Evolutionary conservation across 2,329 filamentous ascomycete species (phyloP).

Genomic region (Paraconiothyrium brasiliense): DNA sequence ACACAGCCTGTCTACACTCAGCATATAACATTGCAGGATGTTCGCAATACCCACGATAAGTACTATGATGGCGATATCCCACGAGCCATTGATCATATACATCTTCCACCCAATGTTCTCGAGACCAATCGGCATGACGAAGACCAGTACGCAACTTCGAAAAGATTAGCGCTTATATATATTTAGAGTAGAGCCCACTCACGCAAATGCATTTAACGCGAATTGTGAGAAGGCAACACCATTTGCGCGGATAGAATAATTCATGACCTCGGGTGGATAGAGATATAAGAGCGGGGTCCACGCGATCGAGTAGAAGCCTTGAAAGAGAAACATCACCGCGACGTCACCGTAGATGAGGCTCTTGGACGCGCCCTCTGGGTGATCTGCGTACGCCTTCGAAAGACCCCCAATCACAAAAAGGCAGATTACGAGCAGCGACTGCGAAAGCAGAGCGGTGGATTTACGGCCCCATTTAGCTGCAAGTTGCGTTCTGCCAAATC

Average conservation of each 20-base stretch:
- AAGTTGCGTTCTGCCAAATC: constrained; percentile 47
- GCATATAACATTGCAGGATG: background rate
- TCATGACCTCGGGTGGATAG: constrained; percentile 40
- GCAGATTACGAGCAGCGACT: constrained; percentile 18
- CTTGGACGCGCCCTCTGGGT: constrained; percentile 48
- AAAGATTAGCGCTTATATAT: background rate
- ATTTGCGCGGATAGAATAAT: constrained; percentile 42
- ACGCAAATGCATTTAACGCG: constrained; percentile 21
- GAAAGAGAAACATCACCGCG: constrained; percentile 62
- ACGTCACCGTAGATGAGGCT: constrained; percentile 56
- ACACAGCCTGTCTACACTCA: constrained; percentile 19
- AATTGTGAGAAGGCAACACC: constrained; percentile 27
- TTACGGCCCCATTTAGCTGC: constrained; percentile 57
- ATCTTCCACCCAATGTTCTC: constrained; percentile 18
- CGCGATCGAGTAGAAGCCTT: constrained; percentile 60
- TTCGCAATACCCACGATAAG: constrained; percentile 16
- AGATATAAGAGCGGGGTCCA: constrained; percentile 42
- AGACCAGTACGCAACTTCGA: constrained; percentile 3
- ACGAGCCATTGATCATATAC: constrained; percentile 24
- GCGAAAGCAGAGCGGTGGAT: constrained; percentile 52
- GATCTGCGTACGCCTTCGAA: constrained; percentile 8
- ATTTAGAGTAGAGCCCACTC: constrained; percentile 19
- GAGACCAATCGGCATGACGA: constrained; percentile 15
- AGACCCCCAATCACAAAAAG: constrained; percentile 24
- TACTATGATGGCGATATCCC: constrained; percentile 26